Evolutionary conservation across 495 filamentous ascomycete species (phyloP).

Genomic region (Aspergillus cavernicola): DNA sequence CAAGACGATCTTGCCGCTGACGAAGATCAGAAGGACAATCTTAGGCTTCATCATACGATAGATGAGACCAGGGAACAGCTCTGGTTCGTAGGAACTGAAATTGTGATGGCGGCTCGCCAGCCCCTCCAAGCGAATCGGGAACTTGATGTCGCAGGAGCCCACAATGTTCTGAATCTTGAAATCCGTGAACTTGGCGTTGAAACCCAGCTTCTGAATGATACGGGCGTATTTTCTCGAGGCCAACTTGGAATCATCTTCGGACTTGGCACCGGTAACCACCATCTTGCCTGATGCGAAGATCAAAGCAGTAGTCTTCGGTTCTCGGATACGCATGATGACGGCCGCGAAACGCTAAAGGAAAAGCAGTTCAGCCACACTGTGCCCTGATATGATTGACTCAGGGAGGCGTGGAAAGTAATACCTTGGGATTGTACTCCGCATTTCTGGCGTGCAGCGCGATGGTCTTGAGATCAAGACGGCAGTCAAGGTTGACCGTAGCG

Average conservation of each 20-base stretch:
- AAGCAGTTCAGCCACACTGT: slow-evolving; percentile 47
- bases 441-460: slow-evolving; percentile 98
- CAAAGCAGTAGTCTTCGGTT: slow-evolving; percentile 95
- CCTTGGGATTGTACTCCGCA: slow-evolving; percentile 97
- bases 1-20: slow-evolving; percentile 96
- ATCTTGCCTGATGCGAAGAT: slow-evolving; percentile 99
- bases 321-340: slow-evolving; percentile 99
- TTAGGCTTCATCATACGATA: slow-evolving; percentile 99
- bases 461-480: slow-evolving; percentile 96
- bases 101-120: slow-evolving; percentile 95
- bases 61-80: slow-evolving; percentile 98
- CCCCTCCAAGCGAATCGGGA: slow-evolving; percentile 95
- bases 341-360: slow-evolving; percentile 87
- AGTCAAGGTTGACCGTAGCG: slow-evolving; percentile 98
- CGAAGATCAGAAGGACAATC: slow-evolving; percentile 98
- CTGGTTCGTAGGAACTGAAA: slow-evolving; percentile 98
- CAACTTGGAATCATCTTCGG: slow-evolving; percentile 95
- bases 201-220: slow-evolving; percentile 99
- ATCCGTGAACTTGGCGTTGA: slow-evolving; percentile 99
- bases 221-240: slow-evolving; percentile 97
- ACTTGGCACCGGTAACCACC: slow-evolving; percentile 99
- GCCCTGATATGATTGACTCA: slow-evolving; percentile 38
- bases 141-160: slow-evolving; percentile 98
- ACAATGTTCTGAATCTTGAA: slow-evolving; percentile 99
- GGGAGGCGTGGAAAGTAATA: slow-evolving; percentile 51